Percentiles rank a stretch among this genome's conserved stretches.
Evolutionary conservation across 2,329 filamentous ascomycete genomes (phyloP).

Genomic region (Aspergillus vadensis): DNA sequence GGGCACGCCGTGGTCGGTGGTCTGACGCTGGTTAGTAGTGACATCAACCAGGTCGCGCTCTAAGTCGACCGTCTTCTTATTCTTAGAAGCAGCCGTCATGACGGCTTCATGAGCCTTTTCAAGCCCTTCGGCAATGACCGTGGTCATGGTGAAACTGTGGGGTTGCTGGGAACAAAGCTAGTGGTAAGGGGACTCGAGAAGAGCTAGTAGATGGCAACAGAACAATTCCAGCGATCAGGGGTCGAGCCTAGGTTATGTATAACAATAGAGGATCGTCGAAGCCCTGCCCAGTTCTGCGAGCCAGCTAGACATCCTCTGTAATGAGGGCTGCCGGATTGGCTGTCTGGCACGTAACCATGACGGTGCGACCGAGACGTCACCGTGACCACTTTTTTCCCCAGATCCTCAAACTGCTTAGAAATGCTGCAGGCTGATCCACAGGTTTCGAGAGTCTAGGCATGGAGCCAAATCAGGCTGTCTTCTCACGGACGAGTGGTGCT

Average conservation of each 20-base stretch:
- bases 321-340: background rate
- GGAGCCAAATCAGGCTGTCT: too few relatives aligned
- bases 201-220: background rate
- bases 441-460: too few relatives aligned
- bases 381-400: background rate
- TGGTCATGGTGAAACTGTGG: slow-evolving; percentile 25
- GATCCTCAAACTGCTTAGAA: too few relatives aligned
- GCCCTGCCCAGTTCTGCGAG: too few relatives aligned
- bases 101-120: slow-evolving; percentile 33
- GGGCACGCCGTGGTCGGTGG: slow-evolving; percentile 75
- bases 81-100: slow-evolving; percentile 26
- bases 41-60: slow-evolving; percentile 61
- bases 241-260: background rate
- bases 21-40: slow-evolving; percentile 62
- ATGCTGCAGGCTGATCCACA: too few relatives aligned
- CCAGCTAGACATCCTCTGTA: background rate
- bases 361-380: slow-evolving; percentile 1
- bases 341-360: slow-evolving; percentile 3
- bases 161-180: background rate
- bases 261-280: background rate
- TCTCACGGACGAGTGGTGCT: too few relatives aligned
- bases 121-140: slow-evolving; percentile 29
- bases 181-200: background rate
- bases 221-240: background rate
- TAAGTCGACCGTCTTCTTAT: slow-evolving; percentile 64